Evolutionary conservation across 176 grass and related monocot species (phyloP).

Genomic region (Bonia amplexicaulis): DNA sequence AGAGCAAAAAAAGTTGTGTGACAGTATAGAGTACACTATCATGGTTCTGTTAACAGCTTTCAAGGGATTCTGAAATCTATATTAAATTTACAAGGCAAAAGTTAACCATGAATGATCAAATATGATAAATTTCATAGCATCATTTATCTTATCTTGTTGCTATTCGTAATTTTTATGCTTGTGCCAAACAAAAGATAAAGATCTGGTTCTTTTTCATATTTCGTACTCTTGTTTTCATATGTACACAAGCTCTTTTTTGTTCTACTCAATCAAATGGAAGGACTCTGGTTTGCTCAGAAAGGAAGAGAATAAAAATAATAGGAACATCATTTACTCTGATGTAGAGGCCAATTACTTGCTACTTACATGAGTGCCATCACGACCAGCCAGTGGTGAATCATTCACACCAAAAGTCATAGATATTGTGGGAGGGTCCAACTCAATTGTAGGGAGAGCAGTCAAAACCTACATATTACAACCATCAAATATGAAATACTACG

Average conservation of each 20-base stretch:
- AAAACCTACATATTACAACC: constrained; percentile 54
- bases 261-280: neutral
- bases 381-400: constrained; percentile 85
- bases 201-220: neutral
- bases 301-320: neutral
- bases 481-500: neutral
- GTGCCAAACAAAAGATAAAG: neutral
- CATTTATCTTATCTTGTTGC: neutral
- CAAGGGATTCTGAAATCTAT: neutral
- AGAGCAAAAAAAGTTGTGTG: neutral
- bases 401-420: constrained; percentile 99
- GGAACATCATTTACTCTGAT: neutral
- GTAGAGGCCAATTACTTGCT: constrained; percentile 22
- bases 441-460: constrained; percentile 85
- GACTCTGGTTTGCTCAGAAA: neutral
- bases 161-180: neutral
- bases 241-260: neutral
- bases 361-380: constrained; percentile 92
- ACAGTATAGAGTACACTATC: neutral
- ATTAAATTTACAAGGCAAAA: neutral
- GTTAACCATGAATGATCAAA: neutral
- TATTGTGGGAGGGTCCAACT: constrained; percentile 97
- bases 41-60: neutral
- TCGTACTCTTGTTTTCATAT: neutral
- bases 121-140: neutral